A percentile compares a stretch with the other conserved stretches of the same genome.
phyloP scores from a whole-genome alignment of 2,329 filamentous ascomycete species.

The Aureobasidium lini region DNA sequence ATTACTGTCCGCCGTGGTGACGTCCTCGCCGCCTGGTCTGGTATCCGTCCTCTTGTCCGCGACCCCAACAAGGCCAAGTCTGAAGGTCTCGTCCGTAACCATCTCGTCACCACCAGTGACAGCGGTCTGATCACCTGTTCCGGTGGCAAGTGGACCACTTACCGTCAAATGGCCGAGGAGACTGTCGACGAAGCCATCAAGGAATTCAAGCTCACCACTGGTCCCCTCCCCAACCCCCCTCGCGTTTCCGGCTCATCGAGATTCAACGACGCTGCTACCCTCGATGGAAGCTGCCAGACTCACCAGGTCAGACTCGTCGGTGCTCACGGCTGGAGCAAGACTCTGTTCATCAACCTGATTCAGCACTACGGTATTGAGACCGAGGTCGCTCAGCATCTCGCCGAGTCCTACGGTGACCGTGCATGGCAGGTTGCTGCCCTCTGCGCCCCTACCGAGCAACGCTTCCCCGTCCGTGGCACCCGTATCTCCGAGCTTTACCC shows the following conservation, averaged over 20 bases:
- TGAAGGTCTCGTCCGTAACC: conserved; percentile 79
- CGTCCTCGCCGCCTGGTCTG: conserved; percentile 85
- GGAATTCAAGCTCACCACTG: conserved; percentile 56
- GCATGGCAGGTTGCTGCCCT: conserved; percentile 85
- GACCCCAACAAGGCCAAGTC: conserved; percentile 81
- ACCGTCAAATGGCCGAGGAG: conserved; percentile 88
- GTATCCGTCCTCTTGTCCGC: conserved; percentile 77
- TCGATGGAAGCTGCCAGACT: conserved; percentile 73
- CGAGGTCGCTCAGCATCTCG: conserved; percentile 83
- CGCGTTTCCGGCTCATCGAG: conserved; percentile 62
- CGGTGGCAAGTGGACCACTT: conserved; percentile 89
- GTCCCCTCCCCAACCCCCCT: conserved; percentile 48
- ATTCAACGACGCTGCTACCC: conserved; percentile 61
- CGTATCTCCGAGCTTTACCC: conserved; percentile 76
- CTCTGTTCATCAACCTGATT: conserved; percentile 89
- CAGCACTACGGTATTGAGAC: conserved; percentile 90
- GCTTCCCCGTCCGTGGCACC: conserved; percentile 76
- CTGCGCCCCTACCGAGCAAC: conserved; percentile 65
- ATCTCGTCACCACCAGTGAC: conserved; percentile 70
- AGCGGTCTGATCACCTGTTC: conserved; percentile 78
- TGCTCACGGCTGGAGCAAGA: conserved; percentile 80
- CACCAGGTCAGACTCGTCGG: conserved; percentile 75
- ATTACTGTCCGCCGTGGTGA: conserved; percentile 79
- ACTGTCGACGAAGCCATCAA: conserved; percentile 73
- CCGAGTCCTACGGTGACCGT: conserved; percentile 81